Percentiles rank a stretch among this genome's conserved stretches.
These are phyloP conservation scores for Phylloporus arenicola DNA, from an alignment of 768 basidiomycete genomes.

Conservation along the genomic window DNA sequence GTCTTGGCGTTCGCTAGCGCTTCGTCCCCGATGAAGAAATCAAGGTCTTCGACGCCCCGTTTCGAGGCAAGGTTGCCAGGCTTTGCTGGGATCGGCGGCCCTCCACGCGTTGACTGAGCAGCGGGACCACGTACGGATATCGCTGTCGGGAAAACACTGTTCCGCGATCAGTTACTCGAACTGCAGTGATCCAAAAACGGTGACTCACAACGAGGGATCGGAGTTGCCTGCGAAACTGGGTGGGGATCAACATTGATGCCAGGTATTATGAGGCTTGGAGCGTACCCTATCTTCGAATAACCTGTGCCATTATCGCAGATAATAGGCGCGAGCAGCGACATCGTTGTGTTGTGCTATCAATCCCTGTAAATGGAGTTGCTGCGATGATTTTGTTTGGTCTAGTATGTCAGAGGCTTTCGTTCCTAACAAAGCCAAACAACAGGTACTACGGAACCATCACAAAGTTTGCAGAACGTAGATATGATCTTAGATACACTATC, in stretches of 20 bases:
- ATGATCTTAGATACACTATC: too few relatives aligned
- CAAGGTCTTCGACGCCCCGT: conserved; percentile 96
- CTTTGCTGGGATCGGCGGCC: conserved; percentile 75
- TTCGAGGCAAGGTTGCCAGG: conserved; percentile 93
- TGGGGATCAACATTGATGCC: conserved; percentile 10
- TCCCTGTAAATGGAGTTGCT: conserved; percentile 6
- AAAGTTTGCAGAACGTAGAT: too few relatives aligned
- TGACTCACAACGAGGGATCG: conserved; percentile 90
- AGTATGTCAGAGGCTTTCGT: conserved; percentile 20
- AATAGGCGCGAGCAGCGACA: conserved; percentile 81
- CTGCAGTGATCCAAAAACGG: conserved; percentile 1
- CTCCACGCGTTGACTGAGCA: conserved; percentile 41
- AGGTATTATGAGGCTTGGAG: conserved; percentile 1
- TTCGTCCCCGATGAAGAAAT: conserved; percentile 99
- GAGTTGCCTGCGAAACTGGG: conserved; percentile 95
- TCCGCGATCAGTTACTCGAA: conserved; percentile 3
- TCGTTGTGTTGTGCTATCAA: conserved; percentile 29
- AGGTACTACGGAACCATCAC: too few relatives aligned
- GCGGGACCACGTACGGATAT: conserved; percentile 77
- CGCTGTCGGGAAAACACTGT: conserved; percentile 94
- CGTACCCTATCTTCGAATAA: conserved; percentile 94
- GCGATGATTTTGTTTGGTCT: conserved; percentile 18
- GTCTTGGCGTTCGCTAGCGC: conserved; percentile 95
- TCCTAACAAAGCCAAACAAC: conserved; percentile 25
- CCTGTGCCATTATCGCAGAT: conserved; percentile 99